Conservation (phyloP, 257 asterid species). For the Fraxinus anomala region DNA sequence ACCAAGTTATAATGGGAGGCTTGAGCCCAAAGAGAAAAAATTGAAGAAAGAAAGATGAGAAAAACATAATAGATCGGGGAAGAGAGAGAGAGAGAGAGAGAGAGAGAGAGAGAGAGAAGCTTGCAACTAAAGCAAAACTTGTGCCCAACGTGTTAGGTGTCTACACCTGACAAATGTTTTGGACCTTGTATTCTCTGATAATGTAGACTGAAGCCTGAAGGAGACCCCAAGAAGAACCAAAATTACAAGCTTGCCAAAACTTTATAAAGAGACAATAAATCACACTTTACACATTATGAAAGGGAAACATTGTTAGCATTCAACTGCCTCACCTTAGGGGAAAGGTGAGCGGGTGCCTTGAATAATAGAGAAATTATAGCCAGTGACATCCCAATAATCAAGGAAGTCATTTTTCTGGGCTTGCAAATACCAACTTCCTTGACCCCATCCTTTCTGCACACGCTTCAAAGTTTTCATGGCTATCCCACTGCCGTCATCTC, state of each 20-base stretch:
- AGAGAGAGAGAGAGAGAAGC: not conserved
- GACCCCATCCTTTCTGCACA: slow-evolving; percentile 92
- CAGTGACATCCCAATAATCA: slow-evolving; percentile 44
- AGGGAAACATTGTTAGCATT: slow-evolving; percentile 20
- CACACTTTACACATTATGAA: not conserved
- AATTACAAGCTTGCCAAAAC: slow-evolving; percentile 16
- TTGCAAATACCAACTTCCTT: slow-evolving; percentile 45
- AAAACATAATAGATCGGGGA: not conserved
- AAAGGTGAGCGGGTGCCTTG: not conserved
- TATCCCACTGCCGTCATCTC: slow-evolving; percentile 80
- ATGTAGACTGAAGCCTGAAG: not conserved
- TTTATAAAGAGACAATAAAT: slow-evolving; percentile 9
- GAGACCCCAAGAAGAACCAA: not conserved
- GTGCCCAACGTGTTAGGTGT: not conserved
- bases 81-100: too few species aligned
- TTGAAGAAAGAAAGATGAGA: not conserved
- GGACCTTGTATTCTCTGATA: not conserved
- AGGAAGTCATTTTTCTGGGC: slow-evolving; percentile 44
- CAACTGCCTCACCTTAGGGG: slow-evolving; percentile 16
- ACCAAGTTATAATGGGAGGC: not conserved
- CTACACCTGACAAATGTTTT: not conserved
- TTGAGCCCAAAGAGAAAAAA: not conserved
- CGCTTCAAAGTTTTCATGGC: slow-evolving; percentile 83
- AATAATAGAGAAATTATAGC: slow-evolving; percentile 20
- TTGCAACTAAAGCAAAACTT: not conserved